Conservation (phyloP, 371 early-diverging fungal species). For the Ordospora colligata region DNA sequence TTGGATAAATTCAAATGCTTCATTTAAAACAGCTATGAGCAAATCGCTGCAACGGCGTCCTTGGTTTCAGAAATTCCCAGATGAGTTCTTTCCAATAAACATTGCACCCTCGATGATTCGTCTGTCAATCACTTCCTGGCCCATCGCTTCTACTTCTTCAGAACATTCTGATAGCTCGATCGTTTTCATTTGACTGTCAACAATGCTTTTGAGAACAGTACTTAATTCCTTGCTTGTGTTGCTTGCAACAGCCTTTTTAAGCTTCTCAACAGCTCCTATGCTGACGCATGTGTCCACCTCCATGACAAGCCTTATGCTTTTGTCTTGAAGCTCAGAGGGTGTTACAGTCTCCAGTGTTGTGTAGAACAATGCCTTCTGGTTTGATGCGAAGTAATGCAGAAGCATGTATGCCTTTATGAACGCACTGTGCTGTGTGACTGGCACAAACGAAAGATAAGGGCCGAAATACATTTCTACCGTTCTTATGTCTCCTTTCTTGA, state of each 20-base stretch:
- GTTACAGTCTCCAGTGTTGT: not conserved
- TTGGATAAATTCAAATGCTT: too few relatives aligned
- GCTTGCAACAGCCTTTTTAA: not conserved
- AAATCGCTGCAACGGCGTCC: too few relatives aligned
- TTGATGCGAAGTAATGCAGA: not conserved
- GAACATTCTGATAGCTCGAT: not conserved
- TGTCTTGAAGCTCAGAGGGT: not conserved
- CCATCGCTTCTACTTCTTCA: not conserved
- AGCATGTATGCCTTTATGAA: slow-evolving; percentile 10
- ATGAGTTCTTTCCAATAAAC: not conserved
- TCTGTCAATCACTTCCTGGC: not conserved
- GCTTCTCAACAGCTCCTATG: not conserved
- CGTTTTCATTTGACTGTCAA: not conserved
- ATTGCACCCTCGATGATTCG: not conserved
- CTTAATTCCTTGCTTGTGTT: not conserved
- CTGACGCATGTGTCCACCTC: not conserved
- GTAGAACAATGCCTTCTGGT: not conserved
- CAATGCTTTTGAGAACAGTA: not conserved
- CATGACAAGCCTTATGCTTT: not conserved
- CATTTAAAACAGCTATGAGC: too few relatives aligned
- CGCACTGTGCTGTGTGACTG: not conserved
- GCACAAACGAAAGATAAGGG: not conserved
- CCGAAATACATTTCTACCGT: slow-evolving; percentile 2
- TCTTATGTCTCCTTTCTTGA: not conserved
- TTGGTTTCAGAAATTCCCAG: not conserved